Conservation (phyloP, 495 filamentous ascomycete genomes). For the Achaetomiella virescens region DNA sequence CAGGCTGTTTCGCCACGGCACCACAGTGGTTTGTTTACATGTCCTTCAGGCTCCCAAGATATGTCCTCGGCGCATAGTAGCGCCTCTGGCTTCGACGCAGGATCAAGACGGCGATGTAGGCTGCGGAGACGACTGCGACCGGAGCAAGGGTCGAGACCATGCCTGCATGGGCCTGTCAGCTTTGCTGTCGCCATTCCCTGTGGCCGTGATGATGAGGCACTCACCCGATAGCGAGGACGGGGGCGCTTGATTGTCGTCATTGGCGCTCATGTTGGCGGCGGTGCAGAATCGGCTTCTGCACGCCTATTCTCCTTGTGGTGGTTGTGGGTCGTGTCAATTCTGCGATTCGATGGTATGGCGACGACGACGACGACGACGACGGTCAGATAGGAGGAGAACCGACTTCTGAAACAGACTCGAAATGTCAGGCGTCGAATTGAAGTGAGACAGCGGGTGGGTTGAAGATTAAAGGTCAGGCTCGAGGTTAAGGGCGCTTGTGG, state of each 20-base stretch:
- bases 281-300: conserved; percentile 17
- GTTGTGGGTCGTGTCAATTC: no score
- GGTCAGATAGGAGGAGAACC: background rate
- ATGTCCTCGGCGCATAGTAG: conserved; percentile 84
- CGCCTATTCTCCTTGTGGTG: background rate
- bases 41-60: conserved; percentile 65
- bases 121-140: conserved; percentile 53
- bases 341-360: no score
- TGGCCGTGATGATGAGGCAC: background rate
- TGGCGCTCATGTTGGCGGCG: conserved; percentile 17
- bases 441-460: no score
- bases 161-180: conserved; percentile 20
- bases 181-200: background rate
- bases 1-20: background rate
- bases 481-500: no score
- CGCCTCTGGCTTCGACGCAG: conserved; percentile 65
- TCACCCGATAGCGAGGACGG: conserved; percentile 26
- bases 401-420: no score
- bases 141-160: conserved; percentile 70
- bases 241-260: background rate
- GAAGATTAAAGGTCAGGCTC: no score
- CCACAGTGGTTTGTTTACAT: conserved; percentile 36
- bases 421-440: no score
- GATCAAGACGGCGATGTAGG: conserved; percentile 67
- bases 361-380: background rate